phyloP scores from a whole-genome alignment of 306 rosid genomes.

The Quercus alba region DNA sequence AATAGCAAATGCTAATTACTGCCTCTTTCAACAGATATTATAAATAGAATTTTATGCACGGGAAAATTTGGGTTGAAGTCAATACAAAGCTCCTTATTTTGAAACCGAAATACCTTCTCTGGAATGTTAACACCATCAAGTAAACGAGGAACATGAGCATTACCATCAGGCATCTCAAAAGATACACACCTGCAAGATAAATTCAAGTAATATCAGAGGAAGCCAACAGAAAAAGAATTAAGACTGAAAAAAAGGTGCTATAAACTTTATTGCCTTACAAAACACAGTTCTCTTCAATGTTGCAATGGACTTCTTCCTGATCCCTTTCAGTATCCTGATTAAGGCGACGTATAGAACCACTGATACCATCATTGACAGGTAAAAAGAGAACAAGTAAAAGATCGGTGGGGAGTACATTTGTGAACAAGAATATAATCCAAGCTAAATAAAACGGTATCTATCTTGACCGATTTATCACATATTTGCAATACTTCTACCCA shows the following conservation, averaged over 20 bases:
- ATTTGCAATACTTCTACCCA: background rate
- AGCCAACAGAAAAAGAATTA: background rate
- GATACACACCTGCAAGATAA: conserved; percentile 31
- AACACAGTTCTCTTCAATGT: conserved; percentile 12
- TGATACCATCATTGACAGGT: conserved; percentile 33
- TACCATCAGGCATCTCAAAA: conserved; percentile 22
- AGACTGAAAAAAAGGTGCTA: background rate
- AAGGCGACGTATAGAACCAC: conserved; percentile 21
- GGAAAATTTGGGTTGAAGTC: background rate
- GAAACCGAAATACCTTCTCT: conserved; percentile 23
- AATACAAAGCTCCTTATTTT: background rate
- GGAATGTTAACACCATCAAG: conserved; percentile 31
- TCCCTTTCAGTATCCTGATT: background rate
- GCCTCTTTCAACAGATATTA: too few species aligned
- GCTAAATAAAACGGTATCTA: too few species aligned
- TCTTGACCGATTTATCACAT: too few species aligned
- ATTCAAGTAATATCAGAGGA: background rate
- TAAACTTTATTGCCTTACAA: conserved; percentile 23
- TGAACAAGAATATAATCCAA: background rate
- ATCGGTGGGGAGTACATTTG: background rate
- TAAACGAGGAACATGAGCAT: conserved; percentile 16
- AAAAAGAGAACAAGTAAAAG: background rate
- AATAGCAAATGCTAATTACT: background rate
- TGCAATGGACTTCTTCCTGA: background rate
- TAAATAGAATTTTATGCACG: background rate